Conservation (phyloP, 306 rosid genomes). For the Cotoneaster glaucophyllus region DNA sequence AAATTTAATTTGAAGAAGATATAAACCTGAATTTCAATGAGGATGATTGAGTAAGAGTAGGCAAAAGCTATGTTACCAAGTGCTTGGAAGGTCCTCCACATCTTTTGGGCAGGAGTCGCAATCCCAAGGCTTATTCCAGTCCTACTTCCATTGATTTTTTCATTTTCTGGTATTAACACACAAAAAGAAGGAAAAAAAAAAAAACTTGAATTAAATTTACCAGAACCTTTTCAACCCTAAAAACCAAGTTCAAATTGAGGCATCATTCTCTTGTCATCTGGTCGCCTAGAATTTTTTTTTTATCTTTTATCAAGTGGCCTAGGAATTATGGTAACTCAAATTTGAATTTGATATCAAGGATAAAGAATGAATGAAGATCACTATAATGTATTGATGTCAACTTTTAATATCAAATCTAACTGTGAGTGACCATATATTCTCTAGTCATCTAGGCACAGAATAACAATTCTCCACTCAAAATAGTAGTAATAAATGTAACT, state of each 20-base stretch:
- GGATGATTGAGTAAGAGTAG: conserved; percentile 74
- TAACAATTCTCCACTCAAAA: neutral
- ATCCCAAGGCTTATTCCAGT: conserved; percentile 52
- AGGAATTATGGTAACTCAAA: too few species aligned
- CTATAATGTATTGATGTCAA: too few species aligned
- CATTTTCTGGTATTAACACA: conserved; percentile 28
- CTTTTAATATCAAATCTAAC: too few species aligned
- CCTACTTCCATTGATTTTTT: conserved; percentile 43
- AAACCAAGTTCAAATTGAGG: too few species aligned
- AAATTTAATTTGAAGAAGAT: too few species aligned
- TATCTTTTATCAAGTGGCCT: too few species aligned
- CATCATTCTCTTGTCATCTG: too few species aligned
- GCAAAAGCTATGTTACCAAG: conserved; percentile 91
- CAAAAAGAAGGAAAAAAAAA: neutral
- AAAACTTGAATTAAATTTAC: neutral
- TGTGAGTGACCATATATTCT: too few species aligned
- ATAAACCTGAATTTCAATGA: conserved; percentile 85
- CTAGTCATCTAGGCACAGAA: too few species aligned
- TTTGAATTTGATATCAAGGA: too few species aligned
- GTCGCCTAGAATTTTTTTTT: too few species aligned
- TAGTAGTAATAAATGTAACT: neutral
- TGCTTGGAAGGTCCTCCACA: conserved; percentile 78
- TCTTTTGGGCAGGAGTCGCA: conserved; percentile 52
- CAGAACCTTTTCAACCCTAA: neutral
- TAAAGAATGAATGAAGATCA: too few species aligned